Evolutionary conservation across 805 yeast species (phyloP).

Genomic region (Candida hispaniensis): DNA sequence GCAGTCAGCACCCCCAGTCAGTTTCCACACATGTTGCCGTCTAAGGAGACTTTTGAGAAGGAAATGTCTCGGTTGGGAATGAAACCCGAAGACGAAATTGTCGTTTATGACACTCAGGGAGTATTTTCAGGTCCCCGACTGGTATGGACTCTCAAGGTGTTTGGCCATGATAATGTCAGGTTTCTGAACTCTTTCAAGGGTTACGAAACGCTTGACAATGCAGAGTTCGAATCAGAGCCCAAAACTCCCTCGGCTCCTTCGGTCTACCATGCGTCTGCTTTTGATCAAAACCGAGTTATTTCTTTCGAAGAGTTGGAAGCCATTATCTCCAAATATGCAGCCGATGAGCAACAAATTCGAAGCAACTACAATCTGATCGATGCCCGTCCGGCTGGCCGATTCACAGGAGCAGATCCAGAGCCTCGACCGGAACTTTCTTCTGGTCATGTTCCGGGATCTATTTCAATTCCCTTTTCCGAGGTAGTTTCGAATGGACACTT

Average conservation of each 20-base stretch:
- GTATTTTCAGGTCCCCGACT: constrained; percentile 84
- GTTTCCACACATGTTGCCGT: constrained; percentile 90
- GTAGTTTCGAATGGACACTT: constrained; percentile 39
- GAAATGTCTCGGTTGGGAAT: constrained; percentile 31
- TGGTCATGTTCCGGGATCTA: constrained; percentile 81
- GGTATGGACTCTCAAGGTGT: constrained; percentile 77
- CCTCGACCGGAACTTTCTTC: constrained; percentile 81
- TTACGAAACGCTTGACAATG: constrained; percentile 40
- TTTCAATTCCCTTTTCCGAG: constrained; percentile 61
- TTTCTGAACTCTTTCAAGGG: constrained; percentile 57
- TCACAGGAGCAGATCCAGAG: constrained; percentile 72
- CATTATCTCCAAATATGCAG: constrained; percentile 40
- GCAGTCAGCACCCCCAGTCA: constrained; percentile 49
- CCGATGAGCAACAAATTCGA: constrained; percentile 8
- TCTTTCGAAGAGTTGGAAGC: constrained; percentile 55
- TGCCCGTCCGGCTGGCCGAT: constrained; percentile 70
- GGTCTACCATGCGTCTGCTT: constrained; percentile 21
- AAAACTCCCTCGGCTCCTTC: constrained; percentile 18
- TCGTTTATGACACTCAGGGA: constrained; percentile 78
- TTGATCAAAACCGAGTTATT: constrained; percentile 42
- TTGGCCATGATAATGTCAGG: constrained; percentile 62
- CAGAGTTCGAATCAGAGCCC: constrained; percentile 33
- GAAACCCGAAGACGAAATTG: constrained; percentile 42
- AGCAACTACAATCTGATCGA: constrained; percentile 51
- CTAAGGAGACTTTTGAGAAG: constrained; percentile 41